phyloP scores from a whole-genome alignment of 2,329 filamentous ascomycete genomes.

The Scorias spongiosa region DNA sequence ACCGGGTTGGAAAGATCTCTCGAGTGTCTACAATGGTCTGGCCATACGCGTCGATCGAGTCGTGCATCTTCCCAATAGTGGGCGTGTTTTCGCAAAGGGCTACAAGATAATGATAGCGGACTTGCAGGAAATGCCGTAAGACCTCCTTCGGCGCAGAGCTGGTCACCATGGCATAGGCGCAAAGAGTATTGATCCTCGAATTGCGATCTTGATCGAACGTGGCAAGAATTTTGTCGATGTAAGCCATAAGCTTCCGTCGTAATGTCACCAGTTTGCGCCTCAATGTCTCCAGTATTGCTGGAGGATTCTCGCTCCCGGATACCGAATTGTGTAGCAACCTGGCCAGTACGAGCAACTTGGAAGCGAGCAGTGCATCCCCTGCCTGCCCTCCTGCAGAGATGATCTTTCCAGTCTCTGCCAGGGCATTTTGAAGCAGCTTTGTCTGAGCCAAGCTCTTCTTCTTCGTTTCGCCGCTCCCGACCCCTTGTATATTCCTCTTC shows the following conservation, averaged over 20 bases:
- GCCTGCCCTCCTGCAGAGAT: constrained; percentile 28
- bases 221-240: constrained; percentile 40
- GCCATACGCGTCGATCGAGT: constrained; percentile 57
- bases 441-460: constrained; percentile 9
- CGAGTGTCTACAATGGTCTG: constrained; percentile 66
- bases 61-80: constrained; percentile 40
- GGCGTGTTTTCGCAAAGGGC: constrained; percentile 41
- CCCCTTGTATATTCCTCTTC: constrained; percentile 3
- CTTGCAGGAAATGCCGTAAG: constrained; percentile 59
- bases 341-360: constrained; percentile 57
- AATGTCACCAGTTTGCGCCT: constrained; percentile 48
- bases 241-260: constrained; percentile 48
- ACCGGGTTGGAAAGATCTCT: constrained; percentile 53
- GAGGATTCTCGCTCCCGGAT: constrained; percentile 33
- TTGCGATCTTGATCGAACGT: constrained; percentile 22
- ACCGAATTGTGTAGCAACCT: constrained; percentile 62
- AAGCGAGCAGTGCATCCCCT: constrained; percentile 37
- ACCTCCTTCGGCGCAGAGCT: constrained; percentile 69
- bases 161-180: constrained; percentile 67
- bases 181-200: constrained; percentile 54
- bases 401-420: constrained; percentile 36
- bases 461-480: constrained; percentile 2
- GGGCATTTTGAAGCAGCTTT: constrained; percentile 40
- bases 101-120: constrained; percentile 54
- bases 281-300: constrained; percentile 44